Evolutionary conservation across 108 stramenopile genomes (phyloP), one percentile per base, ranked within the genome.

Genomic region (Bacterosira constricta): DNA sequence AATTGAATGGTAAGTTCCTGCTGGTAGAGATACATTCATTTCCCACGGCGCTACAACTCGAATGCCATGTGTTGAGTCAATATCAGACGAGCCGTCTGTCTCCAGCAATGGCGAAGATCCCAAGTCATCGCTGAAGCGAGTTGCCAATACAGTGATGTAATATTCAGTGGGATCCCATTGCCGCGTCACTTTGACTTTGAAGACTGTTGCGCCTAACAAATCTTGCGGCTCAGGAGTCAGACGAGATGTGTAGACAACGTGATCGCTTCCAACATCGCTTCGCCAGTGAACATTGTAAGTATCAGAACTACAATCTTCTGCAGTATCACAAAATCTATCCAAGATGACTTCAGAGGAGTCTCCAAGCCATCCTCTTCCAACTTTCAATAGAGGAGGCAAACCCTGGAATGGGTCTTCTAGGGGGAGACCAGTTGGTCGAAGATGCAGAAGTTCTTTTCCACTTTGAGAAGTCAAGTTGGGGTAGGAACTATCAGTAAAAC

Each of bases 1-100:
- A n/a, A n/a, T n/a, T n/a, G n/a, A n/a, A n/a, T n/a, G n/a, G n/a
- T n/a, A n/a, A n/a, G n/a, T n/a, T n/a, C n/a, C n/a, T n/a, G n/a
- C n/a, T n/a, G n/a, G n/a, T n/a, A n/a, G n/a, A n/a, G n/a, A n/a
- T n/a, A n/a, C 42, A 4, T 62, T 62, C 42, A 62, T 42, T 15
- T 45, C 44, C 21, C 27, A 62, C 23, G 61, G 61, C 5, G 41
- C 61, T 21, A 62, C 13, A 23, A 62, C 35, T 23, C 42, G 31
- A 23, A 62, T 45, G 31, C 6, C 15, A 42, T 62, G 61, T 41
- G 61, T 62, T 62, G 41, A n/a, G 20, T 62, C 61, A 12, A 35
- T 20, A 27, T 62, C 61, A 42, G 61, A 62, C 25, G 29, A 34
- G 29, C 32, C 56, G 56, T 57, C 31, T 1, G 6, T n/a, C n/a